Evolutionary conservation across 768 basidiomycete genomes (phyloP).

Genomic region (Lentinula sp.): DNA sequence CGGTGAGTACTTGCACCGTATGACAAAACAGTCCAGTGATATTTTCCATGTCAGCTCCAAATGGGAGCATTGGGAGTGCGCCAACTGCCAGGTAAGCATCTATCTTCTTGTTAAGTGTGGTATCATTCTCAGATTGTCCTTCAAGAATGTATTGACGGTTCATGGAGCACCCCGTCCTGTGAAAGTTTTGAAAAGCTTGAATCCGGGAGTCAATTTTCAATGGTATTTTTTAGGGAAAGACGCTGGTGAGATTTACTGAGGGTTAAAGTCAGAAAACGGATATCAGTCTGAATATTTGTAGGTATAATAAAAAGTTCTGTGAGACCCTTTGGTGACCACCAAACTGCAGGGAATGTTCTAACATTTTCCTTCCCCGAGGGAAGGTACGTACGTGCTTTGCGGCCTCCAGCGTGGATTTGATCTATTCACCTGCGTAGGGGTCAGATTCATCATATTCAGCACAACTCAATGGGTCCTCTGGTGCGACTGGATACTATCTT

Average conservation of each 20-base stretch:
- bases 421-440: slow-evolving; percentile 35
- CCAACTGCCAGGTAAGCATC: slow-evolving; percentile 45
- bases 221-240: neutral
- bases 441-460: slow-evolving; percentile 61
- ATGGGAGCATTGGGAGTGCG: slow-evolving; percentile 74
- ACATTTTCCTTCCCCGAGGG: slow-evolving; percentile 45
- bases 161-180: slow-evolving; percentile 24
- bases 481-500: slow-evolving; percentile 58
- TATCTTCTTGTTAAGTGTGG: neutral
- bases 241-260: neutral
- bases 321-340: slow-evolving; percentile 16
- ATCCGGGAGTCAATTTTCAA: neutral
- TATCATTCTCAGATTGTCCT: neutral
- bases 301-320: slow-evolving; percentile 23
- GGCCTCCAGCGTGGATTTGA: slow-evolving; percentile 4
- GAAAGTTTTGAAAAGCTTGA: slow-evolving; percentile 13
- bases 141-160: slow-evolving; percentile 18
- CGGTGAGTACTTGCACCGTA: slow-evolving; percentile 36
- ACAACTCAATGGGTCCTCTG: slow-evolving; percentile 37
- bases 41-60: slow-evolving; percentile 42
- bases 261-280: neutral
- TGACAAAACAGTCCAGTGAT: neutral
- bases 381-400: slow-evolving; percentile 35
- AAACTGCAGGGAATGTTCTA: slow-evolving; percentile 24
- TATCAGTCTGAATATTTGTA: slow-evolving; percentile 9